Percentiles rank a stretch among this genome's conserved stretches.
Conservation (phyloP, 1,139 yeast species). For the Candida sanyaensis region DNA sequence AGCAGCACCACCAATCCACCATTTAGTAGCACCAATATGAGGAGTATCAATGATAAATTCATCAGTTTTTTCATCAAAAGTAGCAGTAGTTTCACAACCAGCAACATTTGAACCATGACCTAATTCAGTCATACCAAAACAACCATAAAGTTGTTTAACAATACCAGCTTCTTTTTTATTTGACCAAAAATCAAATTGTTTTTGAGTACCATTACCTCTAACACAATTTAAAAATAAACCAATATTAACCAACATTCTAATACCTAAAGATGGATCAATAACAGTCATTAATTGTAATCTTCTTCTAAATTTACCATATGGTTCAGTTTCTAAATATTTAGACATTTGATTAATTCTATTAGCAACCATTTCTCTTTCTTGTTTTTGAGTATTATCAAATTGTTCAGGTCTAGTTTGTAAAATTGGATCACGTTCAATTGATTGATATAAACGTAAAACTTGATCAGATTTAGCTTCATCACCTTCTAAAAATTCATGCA, state of each 20-base stretch:
- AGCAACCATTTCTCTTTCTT: conserved; percentile 48
- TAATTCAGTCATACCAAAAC: conserved; percentile 93
- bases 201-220: conserved; percentile 53
- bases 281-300: conserved; percentile 44
- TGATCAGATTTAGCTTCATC: conserved; percentile 34
- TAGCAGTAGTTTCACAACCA: conserved; percentile 89
- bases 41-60: conserved; percentile 83
- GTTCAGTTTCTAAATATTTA: conserved; percentile 46
- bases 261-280: conserved; percentile 51
- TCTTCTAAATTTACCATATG: conserved; percentile 35
- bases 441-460: conserved; percentile 38
- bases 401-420: conserved; percentile 36
- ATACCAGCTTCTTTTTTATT: conserved; percentile 66
- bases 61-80: conserved; percentile 65
- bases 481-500: conserved; percentile 53
- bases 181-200: conserved; percentile 72
- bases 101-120: conserved; percentile 96
- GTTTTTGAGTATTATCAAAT: conserved; percentile 41
- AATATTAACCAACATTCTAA: conserved; percentile 52
- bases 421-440: conserved; percentile 53
- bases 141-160: conserved; percentile 75
- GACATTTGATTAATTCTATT: conserved; percentile 44
- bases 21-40: conserved; percentile 86
- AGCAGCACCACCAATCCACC: conserved; percentile 99
- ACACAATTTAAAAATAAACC: conserved; percentile 51